Evolutionary conservation across 306 rosid species (phyloP).

Genomic region (Medicago ruthenica): DNA sequence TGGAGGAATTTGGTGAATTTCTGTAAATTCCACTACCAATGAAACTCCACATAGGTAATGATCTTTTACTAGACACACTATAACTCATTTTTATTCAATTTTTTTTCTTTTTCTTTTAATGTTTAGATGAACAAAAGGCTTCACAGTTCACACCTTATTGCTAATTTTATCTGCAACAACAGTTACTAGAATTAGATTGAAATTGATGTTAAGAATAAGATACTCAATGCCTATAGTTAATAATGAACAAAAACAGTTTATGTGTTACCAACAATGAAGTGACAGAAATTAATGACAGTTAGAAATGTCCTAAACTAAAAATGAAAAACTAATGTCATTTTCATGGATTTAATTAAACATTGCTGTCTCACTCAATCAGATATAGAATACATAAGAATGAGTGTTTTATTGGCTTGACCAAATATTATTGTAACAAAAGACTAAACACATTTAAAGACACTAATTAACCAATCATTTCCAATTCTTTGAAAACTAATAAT

Average conservation of each 20-base stretch:
- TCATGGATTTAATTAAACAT: too few relatives aligned
- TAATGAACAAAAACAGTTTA: too few relatives aligned
- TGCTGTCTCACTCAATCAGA: too few relatives aligned
- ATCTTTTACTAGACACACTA: slow-evolving; percentile 39
- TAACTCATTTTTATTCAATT: slow-evolving; percentile 31
- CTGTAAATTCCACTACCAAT: slow-evolving; percentile 22
- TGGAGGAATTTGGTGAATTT: slow-evolving; percentile 28
- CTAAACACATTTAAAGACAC: too few relatives aligned
- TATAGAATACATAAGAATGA: too few relatives aligned
- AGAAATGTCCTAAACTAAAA: too few relatives aligned
- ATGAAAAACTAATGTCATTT: too few relatives aligned
- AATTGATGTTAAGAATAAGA: slow-evolving; percentile 1
- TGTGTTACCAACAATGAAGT: too few relatives aligned
- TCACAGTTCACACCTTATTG: slow-evolving; percentile 33
- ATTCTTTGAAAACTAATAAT: slow-evolving; percentile 6
- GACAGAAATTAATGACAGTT: too few relatives aligned
- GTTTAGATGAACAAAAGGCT: slow-evolving; percentile 17
- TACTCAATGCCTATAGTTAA: not conserved
- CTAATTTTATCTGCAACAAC: slow-evolving; percentile 20
- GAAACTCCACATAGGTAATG: slow-evolving; percentile 30
- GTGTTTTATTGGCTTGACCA: too few relatives aligned
- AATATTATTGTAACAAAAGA: too few relatives aligned
- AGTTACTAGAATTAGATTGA: not conserved
- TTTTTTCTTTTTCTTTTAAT: slow-evolving; percentile 28
- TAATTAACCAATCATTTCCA: too few relatives aligned